phyloP scores from a whole-genome alignment of 202 grass and related monocot genomes.

The Setaria viridis region DNA sequence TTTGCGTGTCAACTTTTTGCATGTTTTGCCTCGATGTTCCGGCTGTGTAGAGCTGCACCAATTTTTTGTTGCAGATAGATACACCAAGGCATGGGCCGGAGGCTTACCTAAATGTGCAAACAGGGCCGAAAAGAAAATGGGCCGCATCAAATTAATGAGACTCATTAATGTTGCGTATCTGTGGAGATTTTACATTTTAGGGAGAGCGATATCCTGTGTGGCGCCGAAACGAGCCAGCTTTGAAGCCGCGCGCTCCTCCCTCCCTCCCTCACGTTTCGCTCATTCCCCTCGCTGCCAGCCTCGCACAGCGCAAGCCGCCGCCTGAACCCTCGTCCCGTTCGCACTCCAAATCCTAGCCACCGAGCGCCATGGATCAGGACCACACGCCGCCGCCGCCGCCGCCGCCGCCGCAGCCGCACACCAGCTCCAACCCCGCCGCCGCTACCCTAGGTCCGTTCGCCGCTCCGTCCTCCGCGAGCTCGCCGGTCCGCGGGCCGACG shows the following conservation, averaged over 20 bases:
- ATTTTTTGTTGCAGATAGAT: too few species aligned
- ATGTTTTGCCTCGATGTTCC: too few species aligned
- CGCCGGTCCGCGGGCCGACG: neutral
- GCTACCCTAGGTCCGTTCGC: too few species aligned
- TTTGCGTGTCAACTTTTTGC: too few species aligned
- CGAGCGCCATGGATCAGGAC: neutral
- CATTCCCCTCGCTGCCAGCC: neutral
- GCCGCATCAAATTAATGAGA: neutral
- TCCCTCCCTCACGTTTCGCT: neutral
- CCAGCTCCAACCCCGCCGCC: neutral
- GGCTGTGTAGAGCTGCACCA: too few species aligned
- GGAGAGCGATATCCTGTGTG: too few species aligned
- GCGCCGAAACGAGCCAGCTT: neutral
- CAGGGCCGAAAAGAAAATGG: too few species aligned
- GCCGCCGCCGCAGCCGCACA: neutral
- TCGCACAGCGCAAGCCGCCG: neutral
- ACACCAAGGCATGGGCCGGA: too few species aligned
- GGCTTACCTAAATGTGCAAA: too few species aligned
- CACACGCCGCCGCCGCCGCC: neutral
- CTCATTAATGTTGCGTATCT: neutral
- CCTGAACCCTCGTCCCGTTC: neutral
- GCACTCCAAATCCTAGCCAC: slow-evolving; percentile 17
- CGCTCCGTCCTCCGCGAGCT: neutral
- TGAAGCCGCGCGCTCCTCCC: neutral
- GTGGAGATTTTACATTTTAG: neutral